These are phyloP conservation scores for Phytophthora brassicae DNA, from an alignment of 352 stramenopile genomes.

Conservation along the genomic window DNA sequence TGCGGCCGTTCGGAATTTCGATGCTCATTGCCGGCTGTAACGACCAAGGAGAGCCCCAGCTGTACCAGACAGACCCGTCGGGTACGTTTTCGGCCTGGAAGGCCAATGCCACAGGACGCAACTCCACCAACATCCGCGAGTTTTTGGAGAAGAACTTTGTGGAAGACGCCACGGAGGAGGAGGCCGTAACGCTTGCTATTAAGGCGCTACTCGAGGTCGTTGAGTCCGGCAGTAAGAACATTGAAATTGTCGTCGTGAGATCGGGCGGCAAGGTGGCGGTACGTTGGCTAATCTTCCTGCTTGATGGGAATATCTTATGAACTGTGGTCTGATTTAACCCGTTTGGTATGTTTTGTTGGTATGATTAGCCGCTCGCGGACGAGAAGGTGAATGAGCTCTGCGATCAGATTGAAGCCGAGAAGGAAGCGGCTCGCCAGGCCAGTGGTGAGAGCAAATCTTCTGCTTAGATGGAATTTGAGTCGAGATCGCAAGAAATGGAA, in stretches of 20 bases:
- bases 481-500: slow-evolving; percentile 6
- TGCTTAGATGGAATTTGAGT: slow-evolving; percentile 36
- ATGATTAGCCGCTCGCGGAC: slow-evolving; percentile 76
- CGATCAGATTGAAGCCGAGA: slow-evolving; percentile 81
- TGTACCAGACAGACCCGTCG: slow-evolving; percentile 98
- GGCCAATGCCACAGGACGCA: slow-evolving; percentile 96
- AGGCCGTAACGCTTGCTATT: slow-evolving; percentile 91
- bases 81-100: slow-evolving; percentile 99
- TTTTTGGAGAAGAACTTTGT: slow-evolving; percentile 99
- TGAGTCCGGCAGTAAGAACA: slow-evolving; percentile 98
- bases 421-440: slow-evolving; percentile 72
- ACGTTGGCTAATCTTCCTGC: too few relatives aligned
- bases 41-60: slow-evolving; percentile 88
- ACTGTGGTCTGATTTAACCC: background rate
- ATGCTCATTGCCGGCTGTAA: slow-evolving; percentile 97
- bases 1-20: slow-evolving; percentile 98
- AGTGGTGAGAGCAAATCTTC: slow-evolving; percentile 80
- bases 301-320: too few relatives aligned
- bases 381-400: slow-evolving; percentile 82
- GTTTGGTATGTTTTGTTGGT: too few relatives aligned
- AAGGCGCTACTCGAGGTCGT: slow-evolving; percentile 98
- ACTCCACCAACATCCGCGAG: slow-evolving; percentile 97
- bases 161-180: slow-evolving; percentile 91
- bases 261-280: slow-evolving; percentile 71
- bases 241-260: slow-evolving; percentile 97